Conservation (phyloP, 768 basidiomycete genomes). For the Panaeolus cyanescens region DNA sequence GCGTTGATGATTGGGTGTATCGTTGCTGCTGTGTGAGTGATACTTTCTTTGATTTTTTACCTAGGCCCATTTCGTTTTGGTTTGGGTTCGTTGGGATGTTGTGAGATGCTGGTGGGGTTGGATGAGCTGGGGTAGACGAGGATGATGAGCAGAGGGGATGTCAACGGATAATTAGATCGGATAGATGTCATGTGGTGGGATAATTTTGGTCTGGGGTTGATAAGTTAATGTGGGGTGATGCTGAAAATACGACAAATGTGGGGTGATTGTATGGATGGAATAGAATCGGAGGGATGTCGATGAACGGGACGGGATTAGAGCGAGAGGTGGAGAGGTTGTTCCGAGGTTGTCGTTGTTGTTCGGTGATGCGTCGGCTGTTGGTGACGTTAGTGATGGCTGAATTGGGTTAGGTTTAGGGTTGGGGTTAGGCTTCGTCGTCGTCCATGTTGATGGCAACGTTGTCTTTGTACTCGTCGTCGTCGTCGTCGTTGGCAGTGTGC, state of each 20-base stretch:
- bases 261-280: not conserved
- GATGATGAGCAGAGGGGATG: not conserved
- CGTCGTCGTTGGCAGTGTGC: too few relatives aligned
- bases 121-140: not conserved
- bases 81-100: not conserved
- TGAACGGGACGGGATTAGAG: not conserved
- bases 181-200: not conserved
- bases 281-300: not conserved
- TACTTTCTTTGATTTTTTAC: not conserved
- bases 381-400: too few relatives aligned
- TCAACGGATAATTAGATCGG: not conserved
- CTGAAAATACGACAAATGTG: not conserved
- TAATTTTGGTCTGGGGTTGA: too few relatives aligned
- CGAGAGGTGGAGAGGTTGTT: not conserved
- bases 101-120: not conserved
- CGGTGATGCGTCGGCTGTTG: not conserved
- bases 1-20: conserved; percentile 43
- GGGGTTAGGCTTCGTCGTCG: too few relatives aligned
- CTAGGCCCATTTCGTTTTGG: too few relatives aligned
- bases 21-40: conserved; percentile 37
- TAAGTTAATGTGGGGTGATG: too few relatives aligned
- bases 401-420: too few relatives aligned
- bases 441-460: too few relatives aligned
- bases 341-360: not conserved
- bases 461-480: too few relatives aligned